Evolutionary conservation across 345 rosid species (phyloP), one percentile per base, ranked within the genome.

Genomic region (Citrus hindsii): DNA sequence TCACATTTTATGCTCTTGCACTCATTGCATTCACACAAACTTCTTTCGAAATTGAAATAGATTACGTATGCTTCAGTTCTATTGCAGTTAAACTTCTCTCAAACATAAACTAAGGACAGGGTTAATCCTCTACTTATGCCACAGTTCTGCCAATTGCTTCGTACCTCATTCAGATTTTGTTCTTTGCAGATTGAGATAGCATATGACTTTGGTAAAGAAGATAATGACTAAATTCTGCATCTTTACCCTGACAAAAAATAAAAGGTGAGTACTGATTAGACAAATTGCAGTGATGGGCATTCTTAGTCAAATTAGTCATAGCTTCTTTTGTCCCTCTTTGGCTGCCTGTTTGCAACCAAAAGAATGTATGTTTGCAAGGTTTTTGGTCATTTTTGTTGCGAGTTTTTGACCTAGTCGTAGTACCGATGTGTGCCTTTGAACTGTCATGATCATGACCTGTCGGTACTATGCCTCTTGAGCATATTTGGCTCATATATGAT

Each of bases 191-290:
- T 95, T 85, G 96, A 95, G 90, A 93, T 95, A 66, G 81, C 86
- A 42, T 95, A 93, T 76, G 53, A 95, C 87, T 95, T 86, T 89
- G 99, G 98, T 71, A 90, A 83, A 80, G 99, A 95, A 84, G 95
- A 90, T 80, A 92, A 92, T 84, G 93, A 82, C 80, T 89, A 82
- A 82, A 68, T 30, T 76, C 73, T 53, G 59, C 62, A 18, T 48
- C 74, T 71, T 56, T 79, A 48, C 32, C 46, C 1, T 78, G 76
- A 67, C 33, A 72, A 69, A 66, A 61, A 90, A 88, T 88, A 88
- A 90, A 65, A 89, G 94, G 90, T 90, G 69, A 74, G 84, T 48
- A 61, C 70, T 82, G 7, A 56, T 22, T 56, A 19, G 37, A 25
- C 27, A 12, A 21, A 61, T 61, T 67, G 27, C 40, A 32, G 61